A percentile compares a stretch with the other conserved stretches of the same genome.
phyloP scores from a whole-genome alignment of 768 basidiomycete species.

The Panus rudis region DNA sequence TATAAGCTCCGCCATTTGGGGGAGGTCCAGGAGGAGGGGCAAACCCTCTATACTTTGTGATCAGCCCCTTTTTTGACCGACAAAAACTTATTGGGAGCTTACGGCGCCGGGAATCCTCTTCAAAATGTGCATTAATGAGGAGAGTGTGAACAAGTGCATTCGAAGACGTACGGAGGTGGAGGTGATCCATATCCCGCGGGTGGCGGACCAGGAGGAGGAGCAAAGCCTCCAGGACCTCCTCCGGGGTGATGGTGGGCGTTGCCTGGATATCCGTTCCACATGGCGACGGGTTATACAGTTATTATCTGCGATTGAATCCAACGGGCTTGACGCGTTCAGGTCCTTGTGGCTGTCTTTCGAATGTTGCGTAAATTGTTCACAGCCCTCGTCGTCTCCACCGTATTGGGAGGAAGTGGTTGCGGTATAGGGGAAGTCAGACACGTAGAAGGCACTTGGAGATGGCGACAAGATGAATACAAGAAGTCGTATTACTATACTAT shows the following conservation, averaged over 20 bases:
- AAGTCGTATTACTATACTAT: too few relatives aligned
- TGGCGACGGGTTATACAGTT: neutral
- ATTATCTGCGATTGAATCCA: too few relatives aligned
- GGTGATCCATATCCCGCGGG: neutral
- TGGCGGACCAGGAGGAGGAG: neutral
- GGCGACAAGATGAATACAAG: too few relatives aligned
- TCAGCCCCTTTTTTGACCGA: neutral
- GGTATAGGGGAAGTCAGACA: too few relatives aligned
- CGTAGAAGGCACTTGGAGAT: too few relatives aligned
- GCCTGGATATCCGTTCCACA: constrained; percentile 5
- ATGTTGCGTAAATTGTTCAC: too few relatives aligned
- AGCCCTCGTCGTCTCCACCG: too few relatives aligned
- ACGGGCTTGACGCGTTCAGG: too few relatives aligned
- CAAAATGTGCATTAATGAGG: neutral
- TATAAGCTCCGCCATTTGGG: neutral
- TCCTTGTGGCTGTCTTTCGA: too few relatives aligned
- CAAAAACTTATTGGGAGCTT: constrained; percentile 10
- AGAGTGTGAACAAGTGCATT: constrained; percentile 5
- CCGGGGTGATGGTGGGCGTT: neutral
- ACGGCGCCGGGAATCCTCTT: constrained; percentile 11
- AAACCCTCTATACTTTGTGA: constrained; percentile 6
- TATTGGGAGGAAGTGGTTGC: too few relatives aligned
- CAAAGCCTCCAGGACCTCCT: neutral
- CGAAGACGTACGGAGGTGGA: neutral
- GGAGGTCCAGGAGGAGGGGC: constrained; percentile 12